Conservation (phyloP, 2,329 filamentous ascomycete genomes). For the Neopestalotiopsis rosae region DNA sequence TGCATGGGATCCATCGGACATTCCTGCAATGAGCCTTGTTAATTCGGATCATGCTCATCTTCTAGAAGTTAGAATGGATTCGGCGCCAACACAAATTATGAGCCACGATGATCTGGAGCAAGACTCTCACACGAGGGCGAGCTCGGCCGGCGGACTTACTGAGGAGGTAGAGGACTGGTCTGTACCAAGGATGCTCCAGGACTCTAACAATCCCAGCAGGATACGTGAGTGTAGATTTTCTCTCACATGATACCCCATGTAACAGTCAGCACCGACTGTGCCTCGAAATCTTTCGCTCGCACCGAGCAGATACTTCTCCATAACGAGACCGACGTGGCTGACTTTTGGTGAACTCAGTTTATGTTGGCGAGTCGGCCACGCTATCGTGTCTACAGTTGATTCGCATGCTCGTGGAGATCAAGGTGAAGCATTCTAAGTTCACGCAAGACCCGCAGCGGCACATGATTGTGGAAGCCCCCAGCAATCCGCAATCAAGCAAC, state of each 20-base stretch:
- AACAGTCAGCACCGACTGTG: not conserved
- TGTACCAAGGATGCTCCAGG: slow-evolving; percentile 63
- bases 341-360: slow-evolving; percentile 46
- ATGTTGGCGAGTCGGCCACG: slow-evolving; percentile 67
- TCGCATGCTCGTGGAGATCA: slow-evolving; percentile 63
- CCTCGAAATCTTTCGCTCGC: not conserved
- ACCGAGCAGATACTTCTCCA: not conserved
- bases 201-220: slow-evolving; percentile 54
- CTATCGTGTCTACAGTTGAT: slow-evolving; percentile 66
- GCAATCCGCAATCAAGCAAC: slow-evolving; percentile 49
- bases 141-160: slow-evolving; percentile 50
- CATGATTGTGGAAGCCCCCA: slow-evolving; percentile 60
- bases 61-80: not conserved
- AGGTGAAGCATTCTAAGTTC: slow-evolving; percentile 60
- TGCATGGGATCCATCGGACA: slow-evolving; percentile 17
- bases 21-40: not conserved
- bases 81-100: slow-evolving; percentile 22
- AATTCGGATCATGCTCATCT: not conserved
- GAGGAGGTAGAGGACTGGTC: slow-evolving; percentile 62
- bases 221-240: slow-evolving; percentile 48
- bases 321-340: not conserved
- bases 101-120: slow-evolving; percentile 30
- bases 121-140: slow-evolving; percentile 41
- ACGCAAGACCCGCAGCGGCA: slow-evolving; percentile 62
- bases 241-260: not conserved